Conservation (phyloP, 805 yeast genomes). For the Torulaspora microellipsoides region DNA sequence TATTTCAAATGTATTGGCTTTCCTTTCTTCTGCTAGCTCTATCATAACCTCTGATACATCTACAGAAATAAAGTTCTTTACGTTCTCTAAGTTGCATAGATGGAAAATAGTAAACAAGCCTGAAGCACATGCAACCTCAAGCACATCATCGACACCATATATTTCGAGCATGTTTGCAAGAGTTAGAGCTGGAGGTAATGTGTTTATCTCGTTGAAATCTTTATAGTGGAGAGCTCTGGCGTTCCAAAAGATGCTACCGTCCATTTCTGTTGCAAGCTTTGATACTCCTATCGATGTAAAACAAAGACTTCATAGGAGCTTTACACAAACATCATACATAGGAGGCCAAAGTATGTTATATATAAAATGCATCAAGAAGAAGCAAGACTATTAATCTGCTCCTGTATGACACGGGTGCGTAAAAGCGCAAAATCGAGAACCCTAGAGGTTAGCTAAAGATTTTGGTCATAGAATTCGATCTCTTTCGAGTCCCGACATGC, state of each 20-base stretch:
- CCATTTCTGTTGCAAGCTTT: constrained; percentile 1
- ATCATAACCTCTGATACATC: neutral
- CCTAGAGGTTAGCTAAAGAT: too few species aligned
- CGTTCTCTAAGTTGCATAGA: neutral
- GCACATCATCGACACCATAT: neutral
- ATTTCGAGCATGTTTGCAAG: neutral
- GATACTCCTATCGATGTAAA: too few species aligned
- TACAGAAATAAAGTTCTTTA: neutral
- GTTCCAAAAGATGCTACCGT: neutral
- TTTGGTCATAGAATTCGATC: too few species aligned
- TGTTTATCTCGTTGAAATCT: neutral
- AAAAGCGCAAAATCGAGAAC: too few species aligned
- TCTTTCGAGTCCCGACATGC: too few species aligned
- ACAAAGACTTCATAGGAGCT: neutral
- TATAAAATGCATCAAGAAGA: too few species aligned
- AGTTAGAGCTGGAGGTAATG: neutral
- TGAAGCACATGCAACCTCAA: neutral
- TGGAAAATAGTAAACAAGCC: neutral
- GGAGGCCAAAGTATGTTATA: too few species aligned
- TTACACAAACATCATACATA: too few species aligned
- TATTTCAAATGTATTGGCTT: neutral
- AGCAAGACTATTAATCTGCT: too few species aligned
- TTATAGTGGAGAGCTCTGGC: constrained; percentile 1
- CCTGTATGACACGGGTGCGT: too few species aligned
- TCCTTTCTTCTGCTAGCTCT: neutral